A percentile compares a stretch with the other conserved stretches of the same genome.
Evolutionary conservation across 2,329 filamentous ascomycete genomes (phyloP).

Genomic region (Alternaria brassicae): DNA sequence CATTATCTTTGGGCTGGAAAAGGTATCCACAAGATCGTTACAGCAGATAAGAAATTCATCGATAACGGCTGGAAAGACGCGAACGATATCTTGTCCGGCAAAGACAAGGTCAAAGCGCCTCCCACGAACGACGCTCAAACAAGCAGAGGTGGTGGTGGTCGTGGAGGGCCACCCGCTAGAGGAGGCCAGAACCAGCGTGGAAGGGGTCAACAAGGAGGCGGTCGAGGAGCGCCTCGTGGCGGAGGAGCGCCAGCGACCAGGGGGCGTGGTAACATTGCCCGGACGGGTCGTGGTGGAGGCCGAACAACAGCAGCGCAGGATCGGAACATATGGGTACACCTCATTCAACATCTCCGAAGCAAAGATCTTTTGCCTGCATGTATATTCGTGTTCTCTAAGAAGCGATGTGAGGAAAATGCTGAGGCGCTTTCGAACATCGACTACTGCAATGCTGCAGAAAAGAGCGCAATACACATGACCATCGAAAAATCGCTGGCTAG

Average conservation of each 20-base stretch:
- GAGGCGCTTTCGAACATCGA: constrained; percentile 94
- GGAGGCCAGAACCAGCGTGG: constrained; percentile 63
- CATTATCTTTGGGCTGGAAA: constrained; percentile 97
- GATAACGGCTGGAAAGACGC: constrained; percentile 96
- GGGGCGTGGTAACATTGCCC: constrained; percentile 84
- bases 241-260: constrained; percentile 63
- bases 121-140: constrained; percentile 59
- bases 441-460: constrained; percentile 90
- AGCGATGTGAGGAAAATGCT: constrained; percentile 95
- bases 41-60: constrained; percentile 87
- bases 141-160: constrained; percentile 59
- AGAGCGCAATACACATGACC: constrained; percentile 96
- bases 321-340: constrained; percentile 94
- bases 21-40: constrained; percentile 91
- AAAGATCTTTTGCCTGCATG: constrained; percentile 87
- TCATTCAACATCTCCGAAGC: constrained; percentile 90
- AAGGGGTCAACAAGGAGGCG: constrained; percentile 51
- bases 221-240: constrained; percentile 59
- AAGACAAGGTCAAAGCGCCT: constrained; percentile 73
- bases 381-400: constrained; percentile 99
- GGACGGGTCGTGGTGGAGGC: constrained; percentile 82
- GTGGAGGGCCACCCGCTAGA: constrained; percentile 54
- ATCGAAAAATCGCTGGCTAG: constrained; percentile 94
- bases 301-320: constrained; percentile 91
- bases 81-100: constrained; percentile 79